Base-by-base conservation (phyloP, 805 yeast species). In the Pichia thaimueangensis region DNA sequence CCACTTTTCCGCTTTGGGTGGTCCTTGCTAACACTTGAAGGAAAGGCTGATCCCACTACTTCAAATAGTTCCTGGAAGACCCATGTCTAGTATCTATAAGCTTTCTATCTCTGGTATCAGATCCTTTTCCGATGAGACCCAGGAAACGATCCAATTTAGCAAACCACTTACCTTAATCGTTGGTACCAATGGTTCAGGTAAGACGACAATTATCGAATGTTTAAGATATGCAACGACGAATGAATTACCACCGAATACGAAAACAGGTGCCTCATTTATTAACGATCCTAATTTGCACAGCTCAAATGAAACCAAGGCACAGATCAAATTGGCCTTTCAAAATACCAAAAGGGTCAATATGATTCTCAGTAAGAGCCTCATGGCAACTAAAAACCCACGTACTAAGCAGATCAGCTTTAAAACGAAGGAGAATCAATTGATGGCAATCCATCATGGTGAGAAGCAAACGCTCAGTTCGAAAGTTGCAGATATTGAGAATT, bases 101-200 rank as follows among this genome's bases (percentile, higher is more conserved):
- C 73, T 84, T 13, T 78, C 87, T 0, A 82, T 93, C 19, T 82
- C 81, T 44, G 99, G 99, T 22, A 77, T 93, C 5, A 70, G 99
- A 31, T 88, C 97, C 0, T 93, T 93, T 57, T 91, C 86, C 49
- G 82, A 88, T n/a, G 79, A 80, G 50, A 78, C 78, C 35, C 71
- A 86, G 24, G 96, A 93, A 57, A 81, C 89, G 0, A 86, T 93
- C 46, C 86, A 85, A 56, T 93, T 93, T 63, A 88, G 89, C 13
- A 75, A 76, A 37, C 99, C 99, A 0, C 65, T 93, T 57, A 93
- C 98, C 0, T 69, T 93, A 37, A 91, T 93, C 41, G 95, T 95
- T 23, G 99, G 99, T 0, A 84, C 84, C 39, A 93, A 93, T 63
- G 97, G 98, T 25, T 83, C 95, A 23, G 98, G 98, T 10, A 91